Evolutionary conservation across 495 filamentous ascomycete species (phyloP).

Genomic region (Penicillium flavigenum): DNA sequence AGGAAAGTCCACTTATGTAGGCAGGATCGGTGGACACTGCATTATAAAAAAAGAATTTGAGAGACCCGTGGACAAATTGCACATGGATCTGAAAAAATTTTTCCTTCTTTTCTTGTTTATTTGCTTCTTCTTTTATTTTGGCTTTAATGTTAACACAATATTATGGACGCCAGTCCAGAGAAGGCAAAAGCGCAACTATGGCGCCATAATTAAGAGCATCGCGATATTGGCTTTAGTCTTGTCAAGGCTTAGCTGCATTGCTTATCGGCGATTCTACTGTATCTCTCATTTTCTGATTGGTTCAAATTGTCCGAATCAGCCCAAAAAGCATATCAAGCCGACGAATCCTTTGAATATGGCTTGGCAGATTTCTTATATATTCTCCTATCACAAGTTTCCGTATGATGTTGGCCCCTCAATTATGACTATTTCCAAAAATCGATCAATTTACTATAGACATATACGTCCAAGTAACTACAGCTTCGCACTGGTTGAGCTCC

Average conservation of each 20-base stretch:
- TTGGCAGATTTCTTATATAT: neutral
- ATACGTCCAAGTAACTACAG: conserved; percentile 14
- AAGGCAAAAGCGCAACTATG: neutral
- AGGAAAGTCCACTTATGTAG: neutral
- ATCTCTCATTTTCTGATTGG: neutral
- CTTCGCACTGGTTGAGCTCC: conserved; percentile 13
- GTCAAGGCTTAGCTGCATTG: neutral
- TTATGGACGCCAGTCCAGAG: neutral
- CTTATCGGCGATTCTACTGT: neutral
- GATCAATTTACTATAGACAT: conserved; percentile 2
- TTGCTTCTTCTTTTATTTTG: no score
- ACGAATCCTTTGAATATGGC: neutral
- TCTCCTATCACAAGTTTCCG: no score
- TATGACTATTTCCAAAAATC: neutral
- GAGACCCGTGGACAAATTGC: neutral
- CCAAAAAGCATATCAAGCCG: neutral
- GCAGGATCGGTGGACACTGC: neutral
- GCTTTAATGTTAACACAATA: no score
- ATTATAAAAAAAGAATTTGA: neutral
- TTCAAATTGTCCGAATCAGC: neutral
- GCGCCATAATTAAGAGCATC: conserved; percentile 21
- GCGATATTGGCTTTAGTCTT: conserved; percentile 8
- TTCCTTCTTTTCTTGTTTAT: neutral
- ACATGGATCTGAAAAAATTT: neutral
- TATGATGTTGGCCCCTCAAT: neutral